Base-by-base conservation (phyloP, 768 basidiomycete genomes). In the Botryobasidium botryosum region DNA sequence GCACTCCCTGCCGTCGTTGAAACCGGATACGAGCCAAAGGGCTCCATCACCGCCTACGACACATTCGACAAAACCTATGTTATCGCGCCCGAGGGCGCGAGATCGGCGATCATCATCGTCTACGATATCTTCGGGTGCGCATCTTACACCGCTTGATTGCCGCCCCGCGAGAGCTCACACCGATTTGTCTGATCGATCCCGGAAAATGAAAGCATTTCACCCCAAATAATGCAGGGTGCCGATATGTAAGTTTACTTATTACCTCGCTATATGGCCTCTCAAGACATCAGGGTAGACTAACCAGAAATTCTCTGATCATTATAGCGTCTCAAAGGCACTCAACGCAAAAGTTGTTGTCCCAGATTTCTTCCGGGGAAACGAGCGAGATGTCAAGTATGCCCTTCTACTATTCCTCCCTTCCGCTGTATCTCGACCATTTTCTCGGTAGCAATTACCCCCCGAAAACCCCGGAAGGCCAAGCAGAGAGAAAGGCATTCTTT, bases 41-140 rank as follows among this genome's bases (percentile, higher is more conserved):
- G 40, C 28, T 13, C 8, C 8, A 26, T 12, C 40, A 29, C 8
- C 8, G 8, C 20, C 24, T 42, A 26, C 40, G 20, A 8, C 23
- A 15, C 13, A 8, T 42, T 42, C 40, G 40, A 42, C 13, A 42
- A 42, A 27, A 27, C 40, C 40, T 42, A 42, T 24, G 24, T 42
- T 28, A 24, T 28, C 23, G 40, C 24, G 10, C 40, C 40, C 40
- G 23, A 8, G 15, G 40, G 29, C 24, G 29, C 40, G 24, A 42
- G 29, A 13, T 12, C 13, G 1, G 40, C 40, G 1, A 42, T 42
- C 40, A 42, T 42, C 40, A 26, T 42, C 28, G 23, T 29, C 40
- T 42, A 42, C 29, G 40, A 42, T 42, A 42, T 42, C 28, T 42
- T 42, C 27, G 40, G 40, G 40, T 42, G 24, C 7, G 40, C 13